Base-by-base conservation (phyloP, 2,329 filamentous ascomycete species). In the Diaporthe humulicola region DNA sequence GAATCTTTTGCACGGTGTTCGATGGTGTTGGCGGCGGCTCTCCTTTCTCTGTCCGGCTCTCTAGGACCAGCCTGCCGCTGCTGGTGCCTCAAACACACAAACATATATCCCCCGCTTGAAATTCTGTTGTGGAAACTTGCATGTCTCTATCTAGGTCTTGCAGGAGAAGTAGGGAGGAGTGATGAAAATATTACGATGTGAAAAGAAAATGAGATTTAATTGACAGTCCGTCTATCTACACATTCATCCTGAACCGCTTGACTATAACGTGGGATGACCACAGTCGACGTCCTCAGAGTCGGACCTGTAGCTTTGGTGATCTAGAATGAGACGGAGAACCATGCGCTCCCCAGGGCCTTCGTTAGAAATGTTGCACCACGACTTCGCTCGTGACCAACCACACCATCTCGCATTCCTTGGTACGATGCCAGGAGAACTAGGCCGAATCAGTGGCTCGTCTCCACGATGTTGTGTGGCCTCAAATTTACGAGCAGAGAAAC, bases 11-110 rank as follows among this genome's bases (percentile, higher is more conserved):
- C 70, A 56, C n/a, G 70, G 70, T 64, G 70, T 72, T 72, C 42
- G 38, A 61, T 56, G 70, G 57, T 72, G 70, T 72, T 61, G 57
- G 57, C 70, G 57, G 56, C 70, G 30, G 70, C n/a, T 64, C 33
- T 54, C 25, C 42, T 66, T 50, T 50, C 54, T 25, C 38, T 42
- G 15, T 52, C 33, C 64, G 38, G 64, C 48, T 42, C 40, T 36
- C 36, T 25, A 64, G 45, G 42, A 60, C 36, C 36, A 19, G 70
- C 70, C n/a, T 66, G 57, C 70, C 57, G 48, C 36, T 45, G 36
- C 22, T 33, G 45, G 22, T 64, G 57, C 56, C 42, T 3, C 28
- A 19, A 33, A 64, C 28, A 64, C 28, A 64, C 30, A 30, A n/a
- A n/a, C n/a, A 48, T n/a, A 71, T 28, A 38, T 33, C 50, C 42